These are phyloP conservation scores for Capronia coronata DNA, from an alignment of 2,329 filamentous ascomycete species.

Conservation along the genomic window DNA sequence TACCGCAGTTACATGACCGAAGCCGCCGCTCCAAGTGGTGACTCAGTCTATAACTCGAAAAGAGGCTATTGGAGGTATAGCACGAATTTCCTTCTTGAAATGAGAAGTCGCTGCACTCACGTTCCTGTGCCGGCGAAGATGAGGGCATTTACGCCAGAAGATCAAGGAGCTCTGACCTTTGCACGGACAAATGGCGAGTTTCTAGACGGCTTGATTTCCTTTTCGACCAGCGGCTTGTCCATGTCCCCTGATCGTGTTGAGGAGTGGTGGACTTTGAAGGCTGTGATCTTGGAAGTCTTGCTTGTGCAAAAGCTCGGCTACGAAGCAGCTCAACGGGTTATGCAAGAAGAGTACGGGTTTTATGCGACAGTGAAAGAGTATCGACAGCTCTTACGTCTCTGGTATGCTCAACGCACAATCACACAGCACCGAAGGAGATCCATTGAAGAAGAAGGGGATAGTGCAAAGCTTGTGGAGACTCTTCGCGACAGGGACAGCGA, in stretches of 20 bases:
- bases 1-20: conserved; percentile 24
- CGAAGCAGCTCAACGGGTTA: background rate
- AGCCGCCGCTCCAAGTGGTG: conserved; percentile 17
- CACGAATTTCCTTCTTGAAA: conserved; percentile 15
- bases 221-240: conserved; percentile 1
- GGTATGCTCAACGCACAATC: conserved; percentile 10
- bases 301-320: conserved; percentile 12
- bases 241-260: conserved; percentile 1
- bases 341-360: conserved; percentile 15
- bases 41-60: conserved; percentile 27
- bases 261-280: conserved; percentile 13
- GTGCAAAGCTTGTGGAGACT: background rate
- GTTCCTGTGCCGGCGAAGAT: background rate
- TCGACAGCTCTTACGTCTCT: conserved; percentile 6
- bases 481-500: background rate
- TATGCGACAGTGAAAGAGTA: conserved; percentile 12
- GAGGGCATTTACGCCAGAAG: background rate
- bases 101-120: conserved; percentile 7
- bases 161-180: conserved; percentile 3
- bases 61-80: conserved; percentile 26
- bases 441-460: background rate
- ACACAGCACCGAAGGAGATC: conserved; percentile 4
- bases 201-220: background rate
- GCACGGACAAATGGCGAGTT: conserved; percentile 19
- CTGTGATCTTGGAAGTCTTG: conserved; percentile 9